Evolutionary conservation across 202 grass and related monocot species (phyloP).

Genomic region (Alloteropsis angusta): DNA sequence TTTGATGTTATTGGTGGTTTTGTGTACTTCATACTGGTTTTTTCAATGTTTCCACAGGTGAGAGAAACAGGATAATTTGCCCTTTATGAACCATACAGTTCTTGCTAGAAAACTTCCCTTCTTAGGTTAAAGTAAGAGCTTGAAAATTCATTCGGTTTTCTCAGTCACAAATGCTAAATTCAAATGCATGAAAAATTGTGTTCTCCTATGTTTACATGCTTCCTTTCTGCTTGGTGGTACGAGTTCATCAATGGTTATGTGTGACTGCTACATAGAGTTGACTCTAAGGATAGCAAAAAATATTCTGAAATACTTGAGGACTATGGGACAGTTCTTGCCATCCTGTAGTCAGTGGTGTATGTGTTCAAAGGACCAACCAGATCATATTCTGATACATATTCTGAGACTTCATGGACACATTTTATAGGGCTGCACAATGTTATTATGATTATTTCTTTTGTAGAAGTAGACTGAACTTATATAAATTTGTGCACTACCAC

Average conservation of each 20-base stretch:
- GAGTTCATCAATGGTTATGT: neutral
- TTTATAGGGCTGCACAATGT: neutral
- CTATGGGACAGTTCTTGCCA: neutral
- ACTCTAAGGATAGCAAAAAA: neutral
- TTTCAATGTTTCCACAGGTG: slow-evolving; percentile 98
- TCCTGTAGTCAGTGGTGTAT: neutral
- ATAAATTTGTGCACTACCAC: neutral
- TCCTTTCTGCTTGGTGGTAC: neutral
- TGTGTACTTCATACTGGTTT: slow-evolving; percentile 92
- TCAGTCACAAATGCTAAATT: neutral
- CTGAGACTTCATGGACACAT: neutral
- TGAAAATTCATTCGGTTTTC: neutral
- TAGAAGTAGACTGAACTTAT: neutral
- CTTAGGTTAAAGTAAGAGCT: neutral
- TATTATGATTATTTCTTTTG: neutral
- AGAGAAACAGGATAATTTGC: slow-evolving; percentile 6
- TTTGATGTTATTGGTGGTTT: slow-evolving; percentile 98
- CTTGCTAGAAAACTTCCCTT: neutral
- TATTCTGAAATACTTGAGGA: neutral
- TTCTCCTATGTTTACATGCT: neutral
- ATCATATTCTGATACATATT: neutral
- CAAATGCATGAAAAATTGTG: neutral
- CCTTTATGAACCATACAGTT: neutral
- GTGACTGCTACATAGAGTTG: neutral
- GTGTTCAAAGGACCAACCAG: neutral